Base-by-base conservation (phyloP, 2,329 filamentous ascomycete genomes). In the Epicoccum nigrum region DNA sequence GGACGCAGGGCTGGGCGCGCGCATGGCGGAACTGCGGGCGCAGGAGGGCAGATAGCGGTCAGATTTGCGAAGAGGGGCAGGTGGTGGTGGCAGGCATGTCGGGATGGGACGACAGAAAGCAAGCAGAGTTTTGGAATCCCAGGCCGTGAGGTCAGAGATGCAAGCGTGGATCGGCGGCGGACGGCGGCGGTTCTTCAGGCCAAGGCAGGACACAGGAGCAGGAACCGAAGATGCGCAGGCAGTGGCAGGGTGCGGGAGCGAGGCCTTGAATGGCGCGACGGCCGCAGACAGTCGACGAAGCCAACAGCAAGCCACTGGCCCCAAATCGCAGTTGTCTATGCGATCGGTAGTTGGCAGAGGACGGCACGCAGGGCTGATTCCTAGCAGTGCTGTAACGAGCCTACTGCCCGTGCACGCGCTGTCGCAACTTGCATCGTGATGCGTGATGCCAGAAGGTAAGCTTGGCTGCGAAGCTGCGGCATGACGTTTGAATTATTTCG, bases 11-110 rank as follows among this genome's bases (percentile, higher is more conserved):
- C 41, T 54, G 45, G 34, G 34, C 38, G 35, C 38, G 54, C 32
- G 33, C 49, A 52, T 46, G 59, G 58, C 56, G 60, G 52, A 51
- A 44, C 55, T 59, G 67, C 64, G 51, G 50, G 55, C 47, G 56
- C 52, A 43, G 23, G 17, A 27, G 19, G 43, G 45, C 34, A 39
- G 23, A 25, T n/a, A 4, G 23, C 23, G 23, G 32, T 49, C 34
- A 49, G 34, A 48, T 19, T 39, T 45, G 37, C 40, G 55, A 52
- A 46, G 55, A 39, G 38, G 43, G 28, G 48, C 27, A 16, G 50
- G 55, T 54, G 57, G 38, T 44, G 38, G 41, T 32, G 48, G 34
- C 21, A 28, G 51, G 28, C 48, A 55, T 50, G 45, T 46, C 40
- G 52, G 48, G 53, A 45, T 23, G 8, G 15, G 23, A 16, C 15